Evolutionary conservation across 177 flowering plant genomes (phyloP).

Genomic region (Vitis hybrid): DNA sequence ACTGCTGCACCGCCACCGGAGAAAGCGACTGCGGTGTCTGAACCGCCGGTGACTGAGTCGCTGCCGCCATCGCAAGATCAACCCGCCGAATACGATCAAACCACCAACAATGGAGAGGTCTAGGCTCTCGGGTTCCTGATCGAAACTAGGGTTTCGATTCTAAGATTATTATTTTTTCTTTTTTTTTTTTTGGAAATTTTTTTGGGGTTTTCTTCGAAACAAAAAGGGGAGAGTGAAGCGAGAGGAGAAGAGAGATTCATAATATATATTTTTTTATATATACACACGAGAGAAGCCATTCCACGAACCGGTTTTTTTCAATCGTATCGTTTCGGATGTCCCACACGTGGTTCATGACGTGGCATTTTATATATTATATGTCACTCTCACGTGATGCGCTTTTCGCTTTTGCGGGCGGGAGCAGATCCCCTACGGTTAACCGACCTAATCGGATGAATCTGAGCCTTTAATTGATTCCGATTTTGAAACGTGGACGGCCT

Average conservation of each 20-base stretch:
- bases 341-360: constrained; percentile 6
- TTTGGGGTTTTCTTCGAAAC: constrained; percentile 1
- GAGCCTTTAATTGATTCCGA: too few relatives aligned
- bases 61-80: constrained; percentile 19
- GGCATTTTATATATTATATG: background rate
- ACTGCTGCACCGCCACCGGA: constrained; percentile 3
- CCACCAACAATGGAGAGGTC: background rate
- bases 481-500: too few relatives aligned
- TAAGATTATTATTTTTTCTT: background rate
- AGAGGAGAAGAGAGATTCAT: background rate
- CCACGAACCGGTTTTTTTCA: background rate
- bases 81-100: background rate
- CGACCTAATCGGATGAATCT: too few relatives aligned
- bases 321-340: constrained; percentile 8
- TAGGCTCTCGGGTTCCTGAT: background rate
- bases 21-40: constrained; percentile 13
- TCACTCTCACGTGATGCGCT: too few relatives aligned
- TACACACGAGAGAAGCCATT: background rate
- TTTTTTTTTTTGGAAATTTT: background rate
- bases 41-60: constrained; percentile 10
- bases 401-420: too few relatives aligned
- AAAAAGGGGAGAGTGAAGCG: too few relatives aligned
- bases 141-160: constrained; percentile 3
- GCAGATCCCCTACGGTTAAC: too few relatives aligned
- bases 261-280: background rate